These are phyloP conservation scores for Apiospora malaysiana DNA, from an alignment of 2,329 filamentous ascomycete species.

Conservation along the genomic window DNA sequence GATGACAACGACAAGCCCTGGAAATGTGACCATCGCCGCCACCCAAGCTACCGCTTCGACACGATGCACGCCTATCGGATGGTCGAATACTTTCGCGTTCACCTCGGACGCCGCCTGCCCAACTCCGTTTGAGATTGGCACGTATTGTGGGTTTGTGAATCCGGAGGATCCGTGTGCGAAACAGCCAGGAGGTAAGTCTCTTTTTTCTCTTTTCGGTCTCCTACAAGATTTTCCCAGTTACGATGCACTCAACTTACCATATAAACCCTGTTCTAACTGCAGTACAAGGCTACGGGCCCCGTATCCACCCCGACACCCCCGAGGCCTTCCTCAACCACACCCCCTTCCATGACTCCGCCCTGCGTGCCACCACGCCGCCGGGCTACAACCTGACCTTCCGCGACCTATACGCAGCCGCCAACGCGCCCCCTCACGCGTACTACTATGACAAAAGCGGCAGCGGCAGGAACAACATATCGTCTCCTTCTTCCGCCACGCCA, in stretches of 20 bases:
- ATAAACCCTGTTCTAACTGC: too few relatives aligned
- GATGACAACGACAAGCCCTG: neutral
- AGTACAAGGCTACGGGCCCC: neutral
- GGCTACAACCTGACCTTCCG: neutral
- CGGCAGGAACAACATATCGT: neutral
- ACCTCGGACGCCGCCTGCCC: neutral
- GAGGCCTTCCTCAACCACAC: conserved; percentile 17
- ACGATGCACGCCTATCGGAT: neutral
- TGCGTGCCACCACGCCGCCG: neutral
- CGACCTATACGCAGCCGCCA: neutral
- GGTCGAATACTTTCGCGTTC: neutral
- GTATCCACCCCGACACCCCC: neutral
- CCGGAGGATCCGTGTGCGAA: neutral
- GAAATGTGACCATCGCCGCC: too few relatives aligned
- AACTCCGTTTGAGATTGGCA: neutral
- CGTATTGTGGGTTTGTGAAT: neutral
- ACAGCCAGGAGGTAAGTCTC: neutral
- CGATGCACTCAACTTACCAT: too few relatives aligned
- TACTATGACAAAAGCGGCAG: too few relatives aligned
- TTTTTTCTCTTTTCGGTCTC: too few relatives aligned
- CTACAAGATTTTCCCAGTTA: too few relatives aligned
- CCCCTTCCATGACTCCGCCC: neutral
- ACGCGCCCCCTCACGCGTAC: neutral
- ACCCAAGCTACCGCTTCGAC: neutral
- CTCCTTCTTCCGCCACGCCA: neutral